A percentile compares a stretch with the other conserved stretches of the same genome.
These are phyloP conservation scores for Anthoceros angustus DNA, from an alignment of 225 moss, liverwort and hornwort species.

Conservation along the genomic window DNA sequence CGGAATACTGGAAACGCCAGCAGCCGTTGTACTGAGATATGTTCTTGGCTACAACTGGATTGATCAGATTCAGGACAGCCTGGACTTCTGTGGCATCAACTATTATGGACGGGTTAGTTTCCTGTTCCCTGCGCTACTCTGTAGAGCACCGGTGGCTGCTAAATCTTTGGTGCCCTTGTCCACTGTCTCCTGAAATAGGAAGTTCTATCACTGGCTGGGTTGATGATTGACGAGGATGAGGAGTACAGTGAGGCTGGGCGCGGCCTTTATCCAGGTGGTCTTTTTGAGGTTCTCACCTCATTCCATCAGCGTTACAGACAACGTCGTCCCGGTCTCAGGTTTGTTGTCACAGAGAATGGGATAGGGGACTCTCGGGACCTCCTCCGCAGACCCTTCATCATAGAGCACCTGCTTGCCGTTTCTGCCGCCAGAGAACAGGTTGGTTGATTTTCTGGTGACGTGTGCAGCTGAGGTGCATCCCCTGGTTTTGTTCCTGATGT, in stretches of 20 bases:
- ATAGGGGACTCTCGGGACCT: conserved; percentile 70
- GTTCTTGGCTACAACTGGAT: conserved; percentile 74
- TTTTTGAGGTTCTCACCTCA: conserved; percentile 59
- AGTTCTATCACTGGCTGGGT: conserved; percentile 61
- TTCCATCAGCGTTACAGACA: conserved; percentile 62
- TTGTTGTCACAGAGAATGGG: conserved; percentile 85
- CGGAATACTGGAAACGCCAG: conserved; percentile 74
- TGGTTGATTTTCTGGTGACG: conserved; percentile 4
- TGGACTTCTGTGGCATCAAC: conserved; percentile 89
- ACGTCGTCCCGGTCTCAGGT: conserved; percentile 54
- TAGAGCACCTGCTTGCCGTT: conserved; percentile 85
- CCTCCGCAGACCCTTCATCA: conserved; percentile 66
- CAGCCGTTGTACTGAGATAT: conserved; percentile 41
- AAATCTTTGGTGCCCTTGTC: neutral
- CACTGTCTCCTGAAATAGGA: conserved; percentile 31
- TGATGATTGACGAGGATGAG: conserved; percentile 64
- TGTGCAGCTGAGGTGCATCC: neutral
- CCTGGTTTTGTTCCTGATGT: neutral
- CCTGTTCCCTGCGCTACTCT: neutral
- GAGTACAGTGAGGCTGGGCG: conserved; percentile 97
- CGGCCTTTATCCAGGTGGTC: conserved; percentile 85
- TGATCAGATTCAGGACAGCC: conserved; percentile 55
- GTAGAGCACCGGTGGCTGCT: neutral
- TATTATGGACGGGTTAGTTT: conserved; percentile 86
- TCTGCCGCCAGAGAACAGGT: conserved; percentile 65